Evolutionary conservation across 2,329 filamentous ascomycete species (phyloP), one percentile per base, ranked within the genome.

Genomic region (Chaetomium sp.): DNA sequence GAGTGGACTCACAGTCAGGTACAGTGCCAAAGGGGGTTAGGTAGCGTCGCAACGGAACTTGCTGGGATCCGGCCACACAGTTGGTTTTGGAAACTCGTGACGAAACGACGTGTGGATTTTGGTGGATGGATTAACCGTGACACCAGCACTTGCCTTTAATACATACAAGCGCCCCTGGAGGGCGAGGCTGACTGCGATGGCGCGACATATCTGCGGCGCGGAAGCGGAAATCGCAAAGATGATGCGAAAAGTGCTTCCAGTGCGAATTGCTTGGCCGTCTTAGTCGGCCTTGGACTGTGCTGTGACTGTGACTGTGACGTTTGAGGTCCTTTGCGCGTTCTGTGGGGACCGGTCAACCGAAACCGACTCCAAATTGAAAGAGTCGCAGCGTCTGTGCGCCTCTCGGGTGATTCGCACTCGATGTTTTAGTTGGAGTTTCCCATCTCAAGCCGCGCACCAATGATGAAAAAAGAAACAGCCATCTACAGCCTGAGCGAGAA

Each of bases 91-190:
- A 21, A 47, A 19, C 5, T 13, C 35, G 50, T 27, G 38, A 56
- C 54, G 53, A 54, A 56, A 47, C 58, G 12, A 49, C 21, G 42
- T 35, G 27, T 16, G 35, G 33, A 9, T 57, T 57, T 21, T 23
- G 35, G 42, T 16, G 6, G n/a, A 42, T 29, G 55, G 19, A 16
- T 38, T 10, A 55, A 21, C 9, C 21, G 54, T 56, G 19, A 27
- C 54, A 56, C 54, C 31, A 27, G 23, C 3, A 29, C 54, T 42
- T n/a, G 4, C 19, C 21, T 16, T 19, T 6, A 42, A 42, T 42
- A 56, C 21, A 35, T 38, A 56, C 12, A 25, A 38, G 31, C 33
- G 31, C n/a, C 9, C 9, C 4, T 56, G 31, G 23, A 9, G 25
- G 51, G n/a, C 51, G 19, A 16, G 9, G 29, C 27, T 55, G 7